Conservation (phyloP, 495 filamentous ascomycete genomes). For the Xylaria bambusicola region DNA sequence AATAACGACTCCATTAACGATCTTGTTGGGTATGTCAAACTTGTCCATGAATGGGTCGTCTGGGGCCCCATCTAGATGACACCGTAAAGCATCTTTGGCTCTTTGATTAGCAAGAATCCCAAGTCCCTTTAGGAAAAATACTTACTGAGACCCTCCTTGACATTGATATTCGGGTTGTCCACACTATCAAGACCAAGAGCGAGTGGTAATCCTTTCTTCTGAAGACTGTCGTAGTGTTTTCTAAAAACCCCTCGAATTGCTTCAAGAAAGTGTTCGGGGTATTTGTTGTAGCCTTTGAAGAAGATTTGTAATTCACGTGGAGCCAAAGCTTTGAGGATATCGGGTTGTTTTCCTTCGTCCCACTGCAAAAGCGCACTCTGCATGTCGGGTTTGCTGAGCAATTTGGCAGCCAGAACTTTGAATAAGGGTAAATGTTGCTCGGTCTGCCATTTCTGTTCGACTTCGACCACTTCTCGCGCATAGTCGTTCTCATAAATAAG, state of each 20-base stretch:
- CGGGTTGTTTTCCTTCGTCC: background rate
- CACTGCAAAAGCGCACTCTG: slow-evolving; percentile 4
- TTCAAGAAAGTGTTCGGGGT: background rate
- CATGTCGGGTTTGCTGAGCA: slow-evolving; percentile 2
- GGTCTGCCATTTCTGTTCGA: slow-evolving; percentile 17
- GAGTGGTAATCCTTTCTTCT: background rate
- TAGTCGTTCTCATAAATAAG: slow-evolving; percentile 35
- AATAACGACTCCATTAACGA: slow-evolving; percentile 25
- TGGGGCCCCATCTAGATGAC: background rate
- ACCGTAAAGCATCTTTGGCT: background rate
- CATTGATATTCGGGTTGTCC: background rate
- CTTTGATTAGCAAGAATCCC: background rate
- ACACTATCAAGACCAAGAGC: background rate
- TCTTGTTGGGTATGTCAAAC: slow-evolving; percentile 10
- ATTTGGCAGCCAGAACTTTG: background rate
- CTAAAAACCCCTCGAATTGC: slow-evolving; percentile 9
- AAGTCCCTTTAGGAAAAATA: background rate
- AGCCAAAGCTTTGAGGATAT: slow-evolving; percentile 9
- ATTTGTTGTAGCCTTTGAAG: slow-evolving; percentile 10
- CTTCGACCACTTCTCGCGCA: background rate
- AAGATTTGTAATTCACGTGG: background rate
- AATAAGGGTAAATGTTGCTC: slow-evolving; percentile 18
- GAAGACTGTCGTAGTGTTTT: background rate
- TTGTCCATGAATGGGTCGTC: slow-evolving; percentile 19
- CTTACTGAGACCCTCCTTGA: background rate